A percentile compares a stretch with the other conserved stretches of the same genome.
Evolutionary conservation across 495 filamentous ascomycete species (phyloP).

Genomic region (Hyaloscypha variabilis): DNA sequence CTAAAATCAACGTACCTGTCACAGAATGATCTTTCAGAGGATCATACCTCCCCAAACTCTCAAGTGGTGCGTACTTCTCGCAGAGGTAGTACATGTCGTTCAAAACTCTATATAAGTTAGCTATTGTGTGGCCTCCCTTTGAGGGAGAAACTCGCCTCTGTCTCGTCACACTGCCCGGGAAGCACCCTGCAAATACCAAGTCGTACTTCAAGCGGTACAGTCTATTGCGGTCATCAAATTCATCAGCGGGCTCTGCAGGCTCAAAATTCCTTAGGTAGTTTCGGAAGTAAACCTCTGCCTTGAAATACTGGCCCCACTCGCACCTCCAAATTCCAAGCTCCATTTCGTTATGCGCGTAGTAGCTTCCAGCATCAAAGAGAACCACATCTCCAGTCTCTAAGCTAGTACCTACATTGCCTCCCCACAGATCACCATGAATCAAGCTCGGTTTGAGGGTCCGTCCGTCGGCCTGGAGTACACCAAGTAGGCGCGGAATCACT

Average conservation of each 20-base stretch:
- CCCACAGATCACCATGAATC: constrained; percentile 44
- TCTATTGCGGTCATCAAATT: constrained; percentile 39
- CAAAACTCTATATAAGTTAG: constrained; percentile 32
- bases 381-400: constrained; percentile 35
- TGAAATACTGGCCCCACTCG: constrained; percentile 7
- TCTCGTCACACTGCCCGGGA: constrained; percentile 37
- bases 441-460: constrained; percentile 37
- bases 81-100: constrained; percentile 43
- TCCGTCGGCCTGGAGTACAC: constrained; percentile 32
- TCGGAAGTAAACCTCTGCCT: constrained; percentile 14
- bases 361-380: constrained; percentile 49
- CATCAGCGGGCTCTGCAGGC: constrained; percentile 30
- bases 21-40: too few species aligned
- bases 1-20: too few species aligned
- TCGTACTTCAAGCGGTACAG: constrained; percentile 38
- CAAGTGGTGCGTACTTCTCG: constrained; percentile 38
- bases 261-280: constrained; percentile 30
- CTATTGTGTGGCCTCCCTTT: background rate
- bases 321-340: constrained; percentile 39
- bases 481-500: constrained; percentile 37
- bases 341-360: constrained; percentile 56
- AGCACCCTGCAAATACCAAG: constrained; percentile 38
- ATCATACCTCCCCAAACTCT: too few species aligned
- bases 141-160: background rate
- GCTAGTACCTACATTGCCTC: constrained; percentile 40